Evolutionary conservation across 1,284 basidiomycete genomes (phyloP).

Genomic region (Meira nashicola): DNA sequence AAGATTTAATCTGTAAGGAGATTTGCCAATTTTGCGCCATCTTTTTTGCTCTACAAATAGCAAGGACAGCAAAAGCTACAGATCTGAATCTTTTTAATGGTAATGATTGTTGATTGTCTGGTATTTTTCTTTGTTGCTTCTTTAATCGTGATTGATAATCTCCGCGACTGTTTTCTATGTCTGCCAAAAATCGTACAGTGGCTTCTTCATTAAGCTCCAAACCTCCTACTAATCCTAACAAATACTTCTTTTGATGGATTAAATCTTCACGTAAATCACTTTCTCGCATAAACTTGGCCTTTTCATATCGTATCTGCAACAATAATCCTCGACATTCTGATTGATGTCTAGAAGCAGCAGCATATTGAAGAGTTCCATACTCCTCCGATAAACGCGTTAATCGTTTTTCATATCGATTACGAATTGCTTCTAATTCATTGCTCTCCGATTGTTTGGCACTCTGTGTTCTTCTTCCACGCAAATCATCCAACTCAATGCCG

Average conservation of each 20-base stretch:
- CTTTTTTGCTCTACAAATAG: constrained; percentile 4
- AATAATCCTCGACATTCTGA: constrained; percentile 81
- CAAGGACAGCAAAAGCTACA: not conserved
- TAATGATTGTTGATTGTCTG: not conserved
- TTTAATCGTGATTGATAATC: not conserved
- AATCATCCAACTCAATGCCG: constrained; percentile 28
- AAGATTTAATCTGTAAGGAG: constrained; percentile 5
- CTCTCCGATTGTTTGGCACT: not conserved
- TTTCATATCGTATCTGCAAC: constrained; percentile 83
- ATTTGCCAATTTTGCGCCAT: constrained; percentile 13
- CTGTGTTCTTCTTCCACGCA: constrained; percentile 24
- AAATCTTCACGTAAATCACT: constrained; percentile 73
- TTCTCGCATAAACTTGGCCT: constrained; percentile 84
- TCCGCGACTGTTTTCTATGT: not conserved
- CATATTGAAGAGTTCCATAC: constrained; percentile 23
- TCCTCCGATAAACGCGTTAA: constrained; percentile 20
- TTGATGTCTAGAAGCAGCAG: constrained; percentile 58
- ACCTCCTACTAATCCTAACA: constrained; percentile 13
- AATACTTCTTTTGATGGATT: constrained; percentile 68
- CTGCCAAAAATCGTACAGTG: constrained; percentile 12
- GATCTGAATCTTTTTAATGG: not conserved
- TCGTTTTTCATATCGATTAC: constrained; percentile 9
- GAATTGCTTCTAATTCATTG: constrained; percentile 16
- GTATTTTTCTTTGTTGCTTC: not conserved
- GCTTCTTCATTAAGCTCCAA: constrained; percentile 11